A percentile compares a stretch with the other conserved stretches of the same genome.
Evolutionary conservation across 345 rosid genomes (phyloP).

Genomic region (Excoecaria agallocha): DNA sequence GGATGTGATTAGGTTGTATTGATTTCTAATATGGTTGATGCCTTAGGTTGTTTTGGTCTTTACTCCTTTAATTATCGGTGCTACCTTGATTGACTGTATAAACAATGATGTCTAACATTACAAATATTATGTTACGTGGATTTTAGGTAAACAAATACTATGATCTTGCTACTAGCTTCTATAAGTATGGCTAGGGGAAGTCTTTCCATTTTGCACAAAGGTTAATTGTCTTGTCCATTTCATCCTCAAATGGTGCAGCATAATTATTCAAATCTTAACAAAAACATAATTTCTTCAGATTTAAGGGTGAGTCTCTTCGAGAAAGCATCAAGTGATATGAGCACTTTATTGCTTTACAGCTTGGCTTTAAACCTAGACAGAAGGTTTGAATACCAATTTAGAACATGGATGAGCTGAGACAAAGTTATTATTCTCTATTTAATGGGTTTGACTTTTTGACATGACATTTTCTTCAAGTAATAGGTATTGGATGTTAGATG

Average conservation of each 20-base stretch:
- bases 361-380: constrained; percentile 82
- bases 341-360: constrained; percentile 94
- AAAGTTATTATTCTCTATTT: too few species aligned
- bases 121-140: too few species aligned
- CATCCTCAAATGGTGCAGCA: neutral
- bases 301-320: constrained; percentile 79
- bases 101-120: too few species aligned
- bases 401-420: constrained; percentile 1
- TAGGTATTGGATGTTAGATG: constrained; percentile 99
- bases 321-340: constrained; percentile 97
- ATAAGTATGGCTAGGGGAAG: constrained; percentile 98
- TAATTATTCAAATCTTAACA: constrained; percentile 4
- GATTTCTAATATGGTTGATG: too few species aligned
- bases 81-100: constrained; percentile 18
- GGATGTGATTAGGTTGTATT: too few species aligned
- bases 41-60: neutral
- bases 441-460: constrained; percentile 19
- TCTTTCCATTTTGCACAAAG: constrained; percentile 98
- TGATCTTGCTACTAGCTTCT: constrained; percentile 95
- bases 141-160: too few species aligned
- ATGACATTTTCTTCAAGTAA: constrained; percentile 13
- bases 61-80: neutral
- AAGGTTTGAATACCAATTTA: constrained; percentile 45
- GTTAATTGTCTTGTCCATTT: constrained; percentile 32
- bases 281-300: constrained; percentile 43